Conservation (phyloP, 352 stramenopile genomes). For the Globisporangium recalcitrans region DNA sequence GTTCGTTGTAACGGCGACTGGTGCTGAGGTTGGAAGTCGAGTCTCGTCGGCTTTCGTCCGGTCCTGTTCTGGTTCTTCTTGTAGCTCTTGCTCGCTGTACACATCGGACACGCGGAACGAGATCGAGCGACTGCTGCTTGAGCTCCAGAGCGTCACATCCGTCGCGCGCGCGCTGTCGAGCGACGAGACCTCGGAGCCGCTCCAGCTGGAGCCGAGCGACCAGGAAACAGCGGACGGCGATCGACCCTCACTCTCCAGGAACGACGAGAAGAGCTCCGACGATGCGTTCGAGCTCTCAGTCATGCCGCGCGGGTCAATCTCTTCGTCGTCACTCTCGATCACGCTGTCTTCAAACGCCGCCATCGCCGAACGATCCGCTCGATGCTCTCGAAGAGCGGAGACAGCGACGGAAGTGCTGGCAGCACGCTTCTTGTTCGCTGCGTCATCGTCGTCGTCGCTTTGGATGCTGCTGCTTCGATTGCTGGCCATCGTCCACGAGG, state of each 20-base stretch:
- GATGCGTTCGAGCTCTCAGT: not conserved
- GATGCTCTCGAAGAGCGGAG: not conserved
- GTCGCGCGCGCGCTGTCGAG: conserved; percentile 9
- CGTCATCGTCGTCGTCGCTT: not conserved
- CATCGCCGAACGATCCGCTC: not conserved
- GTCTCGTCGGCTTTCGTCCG: not conserved
- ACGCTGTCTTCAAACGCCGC: conserved; percentile 3
- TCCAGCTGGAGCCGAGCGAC: conserved; percentile 9
- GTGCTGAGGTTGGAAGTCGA: not conserved
- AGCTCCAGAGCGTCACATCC: not conserved
- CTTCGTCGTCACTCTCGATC: not conserved
- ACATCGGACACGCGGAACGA: not conserved
- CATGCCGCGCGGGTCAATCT: not conserved
- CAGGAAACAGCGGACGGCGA: conserved; percentile 1
- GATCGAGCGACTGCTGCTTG: not conserved
- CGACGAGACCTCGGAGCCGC: conserved; percentile 9
- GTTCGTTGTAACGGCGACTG: not conserved
- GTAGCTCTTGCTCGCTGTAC: not conserved
- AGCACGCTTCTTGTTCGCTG: not conserved
- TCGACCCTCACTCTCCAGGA: conserved; percentile 2
- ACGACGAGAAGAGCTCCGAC: conserved; percentile 5
- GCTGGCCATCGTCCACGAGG: not conserved
- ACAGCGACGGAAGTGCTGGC: not conserved
- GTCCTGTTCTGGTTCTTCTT: not conserved
- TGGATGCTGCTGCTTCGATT: conserved; percentile 2